Evolutionary conservation across 805 yeast genomes (phyloP).

Genomic region (Zygosaccharomyces lentus): DNA sequence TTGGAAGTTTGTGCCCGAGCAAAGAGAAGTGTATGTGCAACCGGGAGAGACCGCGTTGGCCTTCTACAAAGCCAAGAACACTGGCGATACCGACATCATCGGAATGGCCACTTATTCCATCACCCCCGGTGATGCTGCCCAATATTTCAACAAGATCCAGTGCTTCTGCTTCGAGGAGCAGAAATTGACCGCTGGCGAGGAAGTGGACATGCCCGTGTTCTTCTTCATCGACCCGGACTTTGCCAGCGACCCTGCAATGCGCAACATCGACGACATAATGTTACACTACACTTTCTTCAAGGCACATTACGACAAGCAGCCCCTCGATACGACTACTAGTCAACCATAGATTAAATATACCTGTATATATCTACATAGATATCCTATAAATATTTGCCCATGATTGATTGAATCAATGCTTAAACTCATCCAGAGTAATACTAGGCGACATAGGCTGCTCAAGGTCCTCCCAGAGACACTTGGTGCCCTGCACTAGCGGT

Average conservation of each 20-base stretch:
- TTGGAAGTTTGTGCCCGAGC: slow-evolving; percentile 94
- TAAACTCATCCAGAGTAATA: slow-evolving; percentile 22
- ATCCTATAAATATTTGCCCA: background rate
- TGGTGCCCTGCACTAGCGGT: background rate
- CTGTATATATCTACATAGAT: slow-evolving; percentile 7
- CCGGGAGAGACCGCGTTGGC: slow-evolving; percentile 99
- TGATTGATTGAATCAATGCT: slow-evolving; percentile 7
- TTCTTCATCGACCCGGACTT: slow-evolving; percentile 96
- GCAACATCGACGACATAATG: slow-evolving; percentile 82
- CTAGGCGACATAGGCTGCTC: slow-evolving; percentile 15
- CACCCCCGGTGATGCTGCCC: slow-evolving; percentile 94
- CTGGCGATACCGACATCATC: slow-evolving; percentile 80
- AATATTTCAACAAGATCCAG: slow-evolving; percentile 93
- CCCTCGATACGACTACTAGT: background rate
- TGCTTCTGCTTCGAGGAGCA: slow-evolving; percentile 99
- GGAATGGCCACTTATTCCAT: slow-evolving; percentile 99
- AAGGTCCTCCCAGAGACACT: slow-evolving; percentile 2
- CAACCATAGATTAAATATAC: background rate
- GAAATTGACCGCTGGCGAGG: slow-evolving; percentile 88
- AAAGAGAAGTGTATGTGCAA: slow-evolving; percentile 82
- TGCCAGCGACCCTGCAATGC: slow-evolving; percentile 88
- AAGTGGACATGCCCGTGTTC: slow-evolving; percentile 97
- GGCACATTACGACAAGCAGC: slow-evolving; percentile 41
- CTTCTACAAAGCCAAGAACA: slow-evolving; percentile 87
- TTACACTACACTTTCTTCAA: slow-evolving; percentile 90